phyloP scores from a whole-genome alignment of 1,139 yeast species.

The Saccharomycopsis crataegensis region DNA sequence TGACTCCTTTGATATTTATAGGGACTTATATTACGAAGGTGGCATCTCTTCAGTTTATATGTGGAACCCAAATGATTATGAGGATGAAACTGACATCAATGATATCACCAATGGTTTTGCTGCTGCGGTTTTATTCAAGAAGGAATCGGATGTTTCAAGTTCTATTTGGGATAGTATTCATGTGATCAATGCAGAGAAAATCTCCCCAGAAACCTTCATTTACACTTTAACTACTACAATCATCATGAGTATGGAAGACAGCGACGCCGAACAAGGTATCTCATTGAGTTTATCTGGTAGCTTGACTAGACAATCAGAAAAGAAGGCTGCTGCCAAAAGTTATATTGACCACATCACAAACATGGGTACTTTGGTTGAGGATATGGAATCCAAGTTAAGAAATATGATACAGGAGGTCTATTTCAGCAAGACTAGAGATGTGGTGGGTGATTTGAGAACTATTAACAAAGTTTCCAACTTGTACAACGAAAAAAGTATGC shows the following conservation, averaged over 20 bases:
- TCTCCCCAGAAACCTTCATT: conserved; percentile 32
- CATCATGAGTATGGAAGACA: conserved; percentile 56
- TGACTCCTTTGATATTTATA: conserved; percentile 85
- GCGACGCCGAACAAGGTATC: conserved; percentile 25
- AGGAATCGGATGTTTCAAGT: conserved; percentile 41
- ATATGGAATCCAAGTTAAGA: conserved; percentile 80
- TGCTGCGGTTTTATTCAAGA: conserved; percentile 84
- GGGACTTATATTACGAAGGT: conserved; percentile 93
- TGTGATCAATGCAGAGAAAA: conserved; percentile 69
- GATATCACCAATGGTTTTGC: conserved; percentile 54
- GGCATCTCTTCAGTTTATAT: conserved; percentile 85
- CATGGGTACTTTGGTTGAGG: conserved; percentile 81
- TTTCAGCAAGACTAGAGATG: conserved; percentile 89
- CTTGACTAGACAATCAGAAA: conserved; percentile 72
- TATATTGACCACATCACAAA: conserved; percentile 67
- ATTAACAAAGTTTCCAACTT: conserved; percentile 25
- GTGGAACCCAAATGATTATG: conserved; percentile 69
- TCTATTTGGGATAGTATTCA: conserved; percentile 92
- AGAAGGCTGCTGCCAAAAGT: conserved; percentile 36
- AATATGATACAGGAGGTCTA: conserved; percentile 87
- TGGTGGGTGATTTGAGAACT: conserved; percentile 65
- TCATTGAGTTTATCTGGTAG: conserved; percentile 66
- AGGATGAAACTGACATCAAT: conserved; percentile 29
- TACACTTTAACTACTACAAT: conserved; percentile 86
- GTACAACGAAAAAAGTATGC: conserved; percentile 3